Evolutionary conservation across 805 yeast genomes (phyloP).

Genomic region (Candida silvatica): DNA sequence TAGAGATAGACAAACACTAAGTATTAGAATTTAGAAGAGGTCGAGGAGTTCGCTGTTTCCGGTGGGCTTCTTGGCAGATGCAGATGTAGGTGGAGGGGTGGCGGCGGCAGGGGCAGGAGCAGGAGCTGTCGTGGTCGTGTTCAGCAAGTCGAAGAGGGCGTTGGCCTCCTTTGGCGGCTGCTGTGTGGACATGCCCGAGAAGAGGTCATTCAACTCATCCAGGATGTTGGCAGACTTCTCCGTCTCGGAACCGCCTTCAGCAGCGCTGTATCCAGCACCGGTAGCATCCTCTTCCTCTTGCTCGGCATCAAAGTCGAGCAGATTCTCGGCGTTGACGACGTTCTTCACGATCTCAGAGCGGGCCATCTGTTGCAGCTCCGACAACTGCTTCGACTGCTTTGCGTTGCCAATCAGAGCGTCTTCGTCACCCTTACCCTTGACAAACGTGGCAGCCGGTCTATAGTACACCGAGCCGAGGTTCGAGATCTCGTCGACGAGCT

Average conservation of each 20-base stretch:
- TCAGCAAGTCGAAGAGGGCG: background rate
- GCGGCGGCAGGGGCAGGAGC: background rate
- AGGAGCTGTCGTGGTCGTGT: background rate
- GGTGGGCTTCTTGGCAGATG: background rate
- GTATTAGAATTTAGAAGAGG: constrained; percentile 2
- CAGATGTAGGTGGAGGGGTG: background rate
- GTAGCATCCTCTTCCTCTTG: constrained; percentile 19
- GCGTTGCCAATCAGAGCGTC: constrained; percentile 15
- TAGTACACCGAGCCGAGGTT: constrained; percentile 86
- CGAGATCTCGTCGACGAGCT: constrained; percentile 66
- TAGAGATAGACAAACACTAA: background rate
- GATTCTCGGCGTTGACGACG: constrained; percentile 63
- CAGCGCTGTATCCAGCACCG: constrained; percentile 11
- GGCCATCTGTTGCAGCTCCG: constrained; percentile 73
- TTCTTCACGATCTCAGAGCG: constrained; percentile 58
- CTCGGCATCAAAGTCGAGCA: constrained; percentile 79
- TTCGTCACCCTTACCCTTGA: constrained; percentile 17
- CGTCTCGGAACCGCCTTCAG: constrained; percentile 19
- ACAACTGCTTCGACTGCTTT: constrained; percentile 46
- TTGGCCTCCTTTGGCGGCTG: background rate
- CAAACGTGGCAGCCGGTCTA: constrained; percentile 64
- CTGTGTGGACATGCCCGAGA: constrained; percentile 29
- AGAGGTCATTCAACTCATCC: constrained; percentile 72
- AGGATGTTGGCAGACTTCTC: constrained; percentile 32
- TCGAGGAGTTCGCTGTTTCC: constrained; percentile 3